Base-by-base conservation (phyloP, 345 rosid species). In the Populus alba region DNA sequence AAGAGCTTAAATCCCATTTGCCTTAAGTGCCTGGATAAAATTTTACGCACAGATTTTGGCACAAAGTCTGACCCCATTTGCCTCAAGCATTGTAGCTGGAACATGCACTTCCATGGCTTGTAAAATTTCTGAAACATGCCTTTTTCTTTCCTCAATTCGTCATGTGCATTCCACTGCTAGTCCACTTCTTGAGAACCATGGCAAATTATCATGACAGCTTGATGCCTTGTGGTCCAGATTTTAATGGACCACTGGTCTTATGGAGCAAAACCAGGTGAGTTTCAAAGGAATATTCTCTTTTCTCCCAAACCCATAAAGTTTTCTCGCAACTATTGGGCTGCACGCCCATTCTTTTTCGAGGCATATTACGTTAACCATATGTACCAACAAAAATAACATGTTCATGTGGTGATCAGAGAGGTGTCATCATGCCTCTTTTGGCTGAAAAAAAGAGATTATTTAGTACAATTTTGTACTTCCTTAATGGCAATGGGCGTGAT, bases 151-250 rank as follows among this genome's bases (percentile, higher is more conserved):
- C 6, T 8, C 62, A n/a, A 22, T 3, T 57, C 25, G 12, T 22
- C 62, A 57, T 22, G 20, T 49, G 66, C 31, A 7, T 7, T 22
- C n/a, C 66, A 6, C 66, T 55, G 71, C 71, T 35, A 66, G 47
- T 51, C 78, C 72, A 66, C 65, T 66, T 33, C 43, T 7, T 1
- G 12, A 8, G 27, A 61, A 23, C 35, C 76, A 38, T 59, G 8
- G 3, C 27, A 66, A 27, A 20, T 62, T 41, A 35, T 33, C 33
- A 67, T 66, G 70, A 74, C 39, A 18, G n/a, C 75, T 74, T 43
- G 4, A 20, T 29, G 68, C 29, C 12, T 4, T n/a, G 78, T 67
- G 72, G 72, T 75, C 78, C 78, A 75, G n/a, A 1, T 22, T 16
- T 22, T 11, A 3, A 12, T 47, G 78, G 51, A 23, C 78, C 66